These are phyloP conservation scores for Colletotrichum costaricense DNA, from an alignment of 2,329 filamentous ascomycete species.

Conservation along the genomic window DNA sequence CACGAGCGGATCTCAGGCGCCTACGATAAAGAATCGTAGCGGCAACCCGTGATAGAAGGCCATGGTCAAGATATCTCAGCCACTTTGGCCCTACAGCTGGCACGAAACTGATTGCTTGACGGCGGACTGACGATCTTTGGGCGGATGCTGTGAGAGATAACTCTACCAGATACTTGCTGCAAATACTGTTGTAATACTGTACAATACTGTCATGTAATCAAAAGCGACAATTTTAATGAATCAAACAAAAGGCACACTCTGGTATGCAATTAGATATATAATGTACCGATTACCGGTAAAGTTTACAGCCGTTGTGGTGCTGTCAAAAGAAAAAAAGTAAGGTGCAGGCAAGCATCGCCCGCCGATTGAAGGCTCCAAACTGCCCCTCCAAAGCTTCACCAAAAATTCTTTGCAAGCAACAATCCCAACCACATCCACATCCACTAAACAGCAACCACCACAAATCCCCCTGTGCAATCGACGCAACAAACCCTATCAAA, in stretches of 20 bases:
- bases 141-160: background rate
- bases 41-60: too few species aligned
- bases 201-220: slow-evolving; percentile 2
- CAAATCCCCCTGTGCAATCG: background rate
- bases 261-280: background rate
- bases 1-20: background rate
- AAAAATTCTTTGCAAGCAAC: slow-evolving; percentile 33
- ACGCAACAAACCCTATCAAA: background rate
- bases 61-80: too few species aligned
- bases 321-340: background rate
- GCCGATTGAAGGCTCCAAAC: slow-evolving; percentile 5
- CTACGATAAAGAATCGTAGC: background rate
- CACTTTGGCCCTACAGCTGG: too few species aligned
- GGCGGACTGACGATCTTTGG: background rate
- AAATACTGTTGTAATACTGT: slow-evolving; percentile 2
- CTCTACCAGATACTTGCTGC: background rate
- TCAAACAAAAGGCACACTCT: background rate
- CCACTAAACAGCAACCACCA: slow-evolving; percentile 8
- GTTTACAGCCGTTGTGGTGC: background rate
- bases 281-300: background rate
- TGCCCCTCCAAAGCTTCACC: slow-evolving; percentile 35
- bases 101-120: background rate
- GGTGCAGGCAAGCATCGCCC: background rate
- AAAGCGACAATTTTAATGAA: slow-evolving; percentile 3
- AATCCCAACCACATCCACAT: slow-evolving; percentile 14